Evolutionary conservation across 108 stramenopile genomes (phyloP), one percentile per base, ranked within the genome.

Genomic region (Mediolabrus comicus): DNA sequence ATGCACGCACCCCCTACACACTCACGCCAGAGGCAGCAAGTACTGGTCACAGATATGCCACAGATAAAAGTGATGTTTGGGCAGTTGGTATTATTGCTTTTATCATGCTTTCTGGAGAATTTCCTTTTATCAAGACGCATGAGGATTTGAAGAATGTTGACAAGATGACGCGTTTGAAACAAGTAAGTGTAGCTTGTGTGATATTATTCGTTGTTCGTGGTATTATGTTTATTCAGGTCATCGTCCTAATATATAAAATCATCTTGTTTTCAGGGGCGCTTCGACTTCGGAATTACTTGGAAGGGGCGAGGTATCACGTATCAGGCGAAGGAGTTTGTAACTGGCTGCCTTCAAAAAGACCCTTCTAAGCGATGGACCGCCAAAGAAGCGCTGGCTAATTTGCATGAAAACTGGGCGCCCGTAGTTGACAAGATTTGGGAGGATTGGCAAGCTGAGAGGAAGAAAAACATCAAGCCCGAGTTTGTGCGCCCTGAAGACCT

Each of bases 11-110:
- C 22, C 75, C 77, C 5, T 82, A 82, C 43, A 79, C 77, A 12
- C 62, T 82, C 72, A 64, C 71, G 43, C 81, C 81, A 25, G 81
- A 82, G 56, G 59, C 65, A 30, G 78, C 79, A 3, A 43, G 27
- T 4, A 59, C 39, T 38, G 28, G 55, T 6, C 16, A 64, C 10
- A 51, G 62, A 14, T 33, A 6, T 64, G 72, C 81, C 53, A 83
- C 81, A 11, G 83, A 79, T 43, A 86, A 90, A 62, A 79, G 65
- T 16, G 96, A 97, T 76, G 82, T 96, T 32, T 96, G 95, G 95
- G 81, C 82, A 60, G 69, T 95, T 19, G 96, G 96, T 35, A 75
- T 94, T 24, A 90, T 95, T 59, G 58, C 74, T 41, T 96, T 85
- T 64, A 85, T 95, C 59, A 57, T 96, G 30, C 79, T 96, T 5